Conservation (phyloP, 768 basidiomycete species). For the Pleurotus cornucopiae region DNA sequence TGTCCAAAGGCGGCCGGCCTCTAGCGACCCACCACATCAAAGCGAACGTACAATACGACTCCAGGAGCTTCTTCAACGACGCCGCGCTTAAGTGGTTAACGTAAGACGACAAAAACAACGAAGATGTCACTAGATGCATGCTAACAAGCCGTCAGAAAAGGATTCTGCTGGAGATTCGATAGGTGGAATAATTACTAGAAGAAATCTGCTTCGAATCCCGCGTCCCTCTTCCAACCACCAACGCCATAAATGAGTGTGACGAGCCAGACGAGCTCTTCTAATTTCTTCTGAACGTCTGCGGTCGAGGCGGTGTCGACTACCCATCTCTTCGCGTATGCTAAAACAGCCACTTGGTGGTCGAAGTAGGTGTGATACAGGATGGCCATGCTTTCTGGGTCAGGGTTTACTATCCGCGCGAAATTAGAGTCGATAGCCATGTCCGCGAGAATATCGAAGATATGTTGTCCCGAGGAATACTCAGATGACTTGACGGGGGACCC, state of each 20-base stretch:
- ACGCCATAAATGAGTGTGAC: constrained; percentile 40
- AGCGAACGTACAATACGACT: neutral
- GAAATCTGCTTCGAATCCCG: constrained; percentile 44
- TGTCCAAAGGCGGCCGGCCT: constrained; percentile 26
- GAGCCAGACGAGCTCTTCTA: constrained; percentile 51
- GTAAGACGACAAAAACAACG: constrained; percentile 47
- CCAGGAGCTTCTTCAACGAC: constrained; percentile 40
- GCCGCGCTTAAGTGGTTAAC: constrained; percentile 24
- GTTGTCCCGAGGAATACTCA: constrained; percentile 10
- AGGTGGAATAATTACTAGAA: constrained; percentile 33
- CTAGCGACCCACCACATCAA: constrained; percentile 23
- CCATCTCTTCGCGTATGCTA: constrained; percentile 22
- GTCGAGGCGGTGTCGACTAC: constrained; percentile 12
- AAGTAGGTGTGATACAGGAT: neutral
- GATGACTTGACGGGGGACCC: neutral
- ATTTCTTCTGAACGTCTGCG: constrained; percentile 36
- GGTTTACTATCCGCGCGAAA: constrained; percentile 17
- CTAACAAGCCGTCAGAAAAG: constrained; percentile 24
- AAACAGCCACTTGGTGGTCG: neutral
- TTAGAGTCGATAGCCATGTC: constrained; percentile 48
- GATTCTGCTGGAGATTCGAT: neutral
- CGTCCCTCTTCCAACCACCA: constrained; percentile 17
- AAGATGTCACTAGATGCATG: constrained; percentile 56
- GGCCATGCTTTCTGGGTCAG: constrained; percentile 4
- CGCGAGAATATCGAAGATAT: constrained; percentile 50